Evolutionary conservation across 257 asterid species (phyloP).

Genomic region (Solanum infundibuliforme): DNA sequence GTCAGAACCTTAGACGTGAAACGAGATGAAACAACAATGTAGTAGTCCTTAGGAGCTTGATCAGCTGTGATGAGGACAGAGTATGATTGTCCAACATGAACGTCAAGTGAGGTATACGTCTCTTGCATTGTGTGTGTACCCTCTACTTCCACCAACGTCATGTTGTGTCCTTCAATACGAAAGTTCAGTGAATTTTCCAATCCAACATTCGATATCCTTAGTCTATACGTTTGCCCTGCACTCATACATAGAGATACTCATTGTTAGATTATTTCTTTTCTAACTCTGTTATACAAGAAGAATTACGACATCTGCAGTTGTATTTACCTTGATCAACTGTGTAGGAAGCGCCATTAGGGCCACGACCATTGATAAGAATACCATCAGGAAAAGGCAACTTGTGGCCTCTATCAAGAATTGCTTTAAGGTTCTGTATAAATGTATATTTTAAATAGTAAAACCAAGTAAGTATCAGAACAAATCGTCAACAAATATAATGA

Average conservation of each 20-base stretch:
- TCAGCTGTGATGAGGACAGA: slow-evolving; percentile 74
- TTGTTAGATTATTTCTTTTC: background rate
- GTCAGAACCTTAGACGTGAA: slow-evolving; percentile 45
- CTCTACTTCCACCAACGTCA: background rate
- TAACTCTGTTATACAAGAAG: background rate
- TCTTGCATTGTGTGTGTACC: background rate
- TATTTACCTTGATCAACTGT: slow-evolving; percentile 40
- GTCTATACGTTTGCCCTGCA: background rate
- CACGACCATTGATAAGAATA: slow-evolving; percentile 53
- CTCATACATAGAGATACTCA: background rate
- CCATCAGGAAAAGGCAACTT: slow-evolving; percentile 57
- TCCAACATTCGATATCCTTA: background rate
- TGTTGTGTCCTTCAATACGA: background rate
- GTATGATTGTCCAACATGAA: slow-evolving; percentile 77
- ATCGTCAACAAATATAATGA: background rate
- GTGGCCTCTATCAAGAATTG: slow-evolving; percentile 38
- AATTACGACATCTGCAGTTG: background rate
- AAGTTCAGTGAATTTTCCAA: background rate
- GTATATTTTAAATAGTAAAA: background rate
- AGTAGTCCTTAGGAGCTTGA: slow-evolving; percentile 56
- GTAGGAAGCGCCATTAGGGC: slow-evolving; percentile 28
- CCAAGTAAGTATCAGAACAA: background rate
- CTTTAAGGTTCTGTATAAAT: slow-evolving; percentile 24
- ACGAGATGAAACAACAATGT: slow-evolving; percentile 54
- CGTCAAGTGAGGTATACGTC: slow-evolving; percentile 62